phyloP scores from a whole-genome alignment of 805 yeast genomes.

The Cyberlindnera sargentensis region DNA sequence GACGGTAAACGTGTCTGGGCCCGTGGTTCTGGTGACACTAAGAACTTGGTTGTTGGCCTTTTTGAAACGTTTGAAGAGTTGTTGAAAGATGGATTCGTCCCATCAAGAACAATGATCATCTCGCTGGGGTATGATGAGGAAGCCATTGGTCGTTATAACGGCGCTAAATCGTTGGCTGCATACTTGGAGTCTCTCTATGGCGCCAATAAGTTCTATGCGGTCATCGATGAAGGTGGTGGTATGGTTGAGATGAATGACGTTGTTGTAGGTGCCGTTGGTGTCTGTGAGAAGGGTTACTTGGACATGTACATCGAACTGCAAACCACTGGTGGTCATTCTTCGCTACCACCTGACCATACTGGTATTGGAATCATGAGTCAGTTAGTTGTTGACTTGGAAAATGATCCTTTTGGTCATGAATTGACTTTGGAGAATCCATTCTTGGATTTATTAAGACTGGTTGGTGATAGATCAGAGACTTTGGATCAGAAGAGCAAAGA shows the following conservation, averaged over 20 bases:
- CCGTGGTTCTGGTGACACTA: conserved; percentile 73
- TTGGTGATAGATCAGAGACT: conserved; percentile 5
- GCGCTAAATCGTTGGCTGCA: conserved; percentile 36
- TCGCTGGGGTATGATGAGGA: conserved; percentile 83
- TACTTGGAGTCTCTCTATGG: conserved; percentile 52
- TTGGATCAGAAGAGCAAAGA: conserved; percentile 15
- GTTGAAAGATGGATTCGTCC: conserved; percentile 41
- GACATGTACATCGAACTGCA: conserved; percentile 43
- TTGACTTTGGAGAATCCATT: conserved; percentile 53
- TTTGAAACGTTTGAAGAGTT: conserved; percentile 60
- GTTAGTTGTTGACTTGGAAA: conserved; percentile 49
- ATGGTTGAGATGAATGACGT: conserved; percentile 21
- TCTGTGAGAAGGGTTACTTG: conserved; percentile 55
- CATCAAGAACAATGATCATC: conserved; percentile 55
- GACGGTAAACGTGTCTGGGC: conserved; percentile 67
- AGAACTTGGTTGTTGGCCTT: conserved; percentile 57
- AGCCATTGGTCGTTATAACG: conserved; percentile 36
- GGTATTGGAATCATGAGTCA: conserved; percentile 22
- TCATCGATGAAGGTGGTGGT: conserved; percentile 65
- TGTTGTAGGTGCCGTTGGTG: conserved; percentile 36
- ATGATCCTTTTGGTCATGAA: conserved; percentile 37
- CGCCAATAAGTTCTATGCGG: conserved; percentile 45
- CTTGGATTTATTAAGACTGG: conserved; percentile 34
- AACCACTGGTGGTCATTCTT: conserved; percentile 75
- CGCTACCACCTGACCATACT: conserved; percentile 74